Conservation (phyloP, 345 rosid species). For the Euphorbia pulcherrima region DNA sequence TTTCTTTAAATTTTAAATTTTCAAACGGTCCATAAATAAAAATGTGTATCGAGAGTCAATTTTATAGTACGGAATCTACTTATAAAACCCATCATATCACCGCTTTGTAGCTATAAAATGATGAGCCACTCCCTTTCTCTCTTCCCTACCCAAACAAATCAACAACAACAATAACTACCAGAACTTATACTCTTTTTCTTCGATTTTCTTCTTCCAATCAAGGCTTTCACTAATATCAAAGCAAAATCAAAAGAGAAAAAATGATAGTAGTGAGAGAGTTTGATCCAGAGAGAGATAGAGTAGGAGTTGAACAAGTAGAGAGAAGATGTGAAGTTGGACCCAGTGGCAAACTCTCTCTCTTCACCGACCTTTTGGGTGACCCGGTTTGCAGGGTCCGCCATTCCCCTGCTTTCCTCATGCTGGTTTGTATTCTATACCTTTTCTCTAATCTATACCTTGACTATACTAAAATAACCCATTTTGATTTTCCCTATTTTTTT, state of each 20-base stretch:
- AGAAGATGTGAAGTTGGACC: constrained; percentile 88
- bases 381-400: constrained; percentile 98
- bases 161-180: background rate
- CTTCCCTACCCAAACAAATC: background rate
- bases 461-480: background rate
- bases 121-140: constrained; percentile 19
- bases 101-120: constrained; percentile 10
- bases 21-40: too few relatives aligned
- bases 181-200: too few relatives aligned
- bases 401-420: constrained; percentile 92
- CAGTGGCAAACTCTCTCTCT: constrained; percentile 65
- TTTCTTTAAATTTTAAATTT: too few relatives aligned
- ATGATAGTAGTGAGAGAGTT: constrained; percentile 62
- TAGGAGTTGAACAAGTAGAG: constrained; percentile 67
- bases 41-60: too few relatives aligned
- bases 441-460: background rate
- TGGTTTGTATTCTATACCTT: constrained; percentile 38
- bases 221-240: constrained; percentile 18
- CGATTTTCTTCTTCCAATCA: too few relatives aligned
- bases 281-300: constrained; percentile 53
- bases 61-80: too few relatives aligned
- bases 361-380: constrained; percentile 96
- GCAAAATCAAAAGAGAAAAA: too few relatives aligned
- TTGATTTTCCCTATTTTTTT: background rate
- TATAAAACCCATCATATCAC: constrained; percentile 13